A percentile compares a stretch with the other conserved stretches of the same genome.
These are phyloP conservation scores for Juncus effusus DNA, from an alignment of 176 grass and related monocot genomes.

Conservation along the genomic window DNA sequence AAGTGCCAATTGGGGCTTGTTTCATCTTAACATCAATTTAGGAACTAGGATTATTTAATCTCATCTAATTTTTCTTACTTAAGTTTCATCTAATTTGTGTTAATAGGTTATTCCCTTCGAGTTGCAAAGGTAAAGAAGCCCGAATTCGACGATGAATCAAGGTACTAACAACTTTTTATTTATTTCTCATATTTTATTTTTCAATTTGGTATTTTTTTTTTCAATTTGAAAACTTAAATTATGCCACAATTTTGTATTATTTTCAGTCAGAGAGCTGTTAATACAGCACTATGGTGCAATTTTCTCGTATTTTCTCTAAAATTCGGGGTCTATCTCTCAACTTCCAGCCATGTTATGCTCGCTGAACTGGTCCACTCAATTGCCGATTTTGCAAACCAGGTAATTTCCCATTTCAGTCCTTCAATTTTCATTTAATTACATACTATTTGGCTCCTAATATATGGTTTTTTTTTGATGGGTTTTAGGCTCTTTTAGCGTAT, in stretches of 20 bases:
- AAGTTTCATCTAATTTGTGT: conserved; percentile 17
- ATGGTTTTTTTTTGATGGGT: conserved; percentile 23
- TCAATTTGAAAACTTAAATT: neutral
- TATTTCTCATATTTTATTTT: conserved; percentile 1
- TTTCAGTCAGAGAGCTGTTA: conserved; percentile 89
- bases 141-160: conserved; percentile 69
- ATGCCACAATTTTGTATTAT: conserved; percentile 30
- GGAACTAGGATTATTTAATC: neutral
- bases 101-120: conserved; percentile 82
- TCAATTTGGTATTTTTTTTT: no score
- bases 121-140: conserved; percentile 63
- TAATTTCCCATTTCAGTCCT: conserved; percentile 24
- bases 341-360: conserved; percentile 99
- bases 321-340: conserved; percentile 89
- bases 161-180: conserved; percentile 34
- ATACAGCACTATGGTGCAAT: conserved; percentile 87
- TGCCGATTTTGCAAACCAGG: conserved; percentile 95
- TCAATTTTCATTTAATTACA: neutral
- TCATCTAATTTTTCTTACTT: conserved; percentile 13
- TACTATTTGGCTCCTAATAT: neutral
- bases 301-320: conserved; percentile 98
- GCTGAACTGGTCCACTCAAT: conserved; percentile 84
- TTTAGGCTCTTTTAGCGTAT: conserved; percentile 93
- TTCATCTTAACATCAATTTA: neutral
- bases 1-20: neutral